Evolutionary conservation across 768 basidiomycete genomes (phyloP).

Genomic region (Collybiopsis confluens): DNA sequence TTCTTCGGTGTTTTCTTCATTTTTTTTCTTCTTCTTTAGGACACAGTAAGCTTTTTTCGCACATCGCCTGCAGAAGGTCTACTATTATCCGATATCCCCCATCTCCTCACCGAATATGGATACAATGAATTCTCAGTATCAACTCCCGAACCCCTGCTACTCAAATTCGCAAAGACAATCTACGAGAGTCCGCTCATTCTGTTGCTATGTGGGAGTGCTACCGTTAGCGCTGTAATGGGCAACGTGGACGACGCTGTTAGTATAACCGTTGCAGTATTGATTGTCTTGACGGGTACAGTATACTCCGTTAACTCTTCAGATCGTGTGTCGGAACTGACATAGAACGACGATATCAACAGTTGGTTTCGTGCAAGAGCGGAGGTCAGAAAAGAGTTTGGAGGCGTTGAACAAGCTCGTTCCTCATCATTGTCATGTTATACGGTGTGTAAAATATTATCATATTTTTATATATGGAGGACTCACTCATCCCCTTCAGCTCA

Average conservation of each 20-base stretch:
- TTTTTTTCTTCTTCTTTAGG: conserved; percentile 36
- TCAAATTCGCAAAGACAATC: conserved; percentile 93
- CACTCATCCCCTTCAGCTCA: conserved; percentile 16
- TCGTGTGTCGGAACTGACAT: background rate
- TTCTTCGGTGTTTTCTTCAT: conserved; percentile 4
- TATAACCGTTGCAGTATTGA: conserved; percentile 87
- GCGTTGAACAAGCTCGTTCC: conserved; percentile 96
- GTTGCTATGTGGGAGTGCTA: conserved; percentile 84
- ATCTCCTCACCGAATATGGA: conserved; percentile 65
- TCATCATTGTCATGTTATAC: conserved; percentile 90
- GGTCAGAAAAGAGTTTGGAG: conserved; percentile 92
- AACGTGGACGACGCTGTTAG: conserved; percentile 93
- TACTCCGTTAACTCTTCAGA: background rate
- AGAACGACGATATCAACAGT: conserved; percentile 44
- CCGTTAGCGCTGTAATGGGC: conserved; percentile 89
- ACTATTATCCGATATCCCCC: conserved; percentile 53
- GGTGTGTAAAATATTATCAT: conserved; percentile 32
- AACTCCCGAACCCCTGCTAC: conserved; percentile 69
- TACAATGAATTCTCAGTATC: conserved; percentile 94
- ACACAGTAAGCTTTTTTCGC: conserved; percentile 67
- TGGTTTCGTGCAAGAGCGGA: conserved; percentile 92
- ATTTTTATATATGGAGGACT: conserved; percentile 17
- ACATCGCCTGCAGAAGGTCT: conserved; percentile 64
- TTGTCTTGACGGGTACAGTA: conserved; percentile 82
- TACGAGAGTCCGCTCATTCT: conserved; percentile 94